Base-by-base conservation (phyloP, 202 grass and related monocot species). In the Setaria italica region DNA sequence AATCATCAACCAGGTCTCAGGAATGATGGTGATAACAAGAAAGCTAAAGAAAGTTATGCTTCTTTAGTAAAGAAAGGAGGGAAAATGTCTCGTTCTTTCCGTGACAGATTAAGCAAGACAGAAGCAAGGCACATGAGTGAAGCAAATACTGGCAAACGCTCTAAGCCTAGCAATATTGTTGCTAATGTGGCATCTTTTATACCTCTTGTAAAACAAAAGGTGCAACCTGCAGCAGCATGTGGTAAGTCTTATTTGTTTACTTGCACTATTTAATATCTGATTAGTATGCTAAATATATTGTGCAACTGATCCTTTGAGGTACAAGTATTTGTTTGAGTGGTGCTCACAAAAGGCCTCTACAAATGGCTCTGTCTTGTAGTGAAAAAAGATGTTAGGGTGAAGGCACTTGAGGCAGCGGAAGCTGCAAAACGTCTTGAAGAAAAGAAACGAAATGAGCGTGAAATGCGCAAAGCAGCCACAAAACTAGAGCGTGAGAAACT, bases 351-450 rank as follows among this genome's bases (percentile, higher is more conserved):
- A 67, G 58, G 56, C 35, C 39, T 73, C 42, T 21, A 68, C 46
- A 71, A 71, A 69, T 79, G 64, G 48, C 39, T 3, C 46, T 74
- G 25, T 76, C 76, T 86, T 89, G 85, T 57, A 96, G 97, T 84
- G 83, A 96, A 94, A 90, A 96, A 92, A 75, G 97, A 96, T 69
- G 89, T 96, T 74, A 95, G 83, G 91, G 92, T 99, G 63, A 95
- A 93, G 74, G 91, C 96, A 50, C 79, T 99, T 81, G 90, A 99
- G 87, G 92, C 85, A 84, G 96, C 96, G 46, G 96, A 99, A 80
- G 90, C 96, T 62, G 94, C 89, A 70, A 99, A 96, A 80, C 90
- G 80, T 74, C 81, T 96, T 62, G 88, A 96, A 88, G 90, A 99
- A 87, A 91, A 96, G 82, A 99, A 91, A 86, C 85, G 20, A 89